Base-by-base conservation (phyloP, 495 filamentous ascomycete species). In the Zalerion maritima region DNA sequence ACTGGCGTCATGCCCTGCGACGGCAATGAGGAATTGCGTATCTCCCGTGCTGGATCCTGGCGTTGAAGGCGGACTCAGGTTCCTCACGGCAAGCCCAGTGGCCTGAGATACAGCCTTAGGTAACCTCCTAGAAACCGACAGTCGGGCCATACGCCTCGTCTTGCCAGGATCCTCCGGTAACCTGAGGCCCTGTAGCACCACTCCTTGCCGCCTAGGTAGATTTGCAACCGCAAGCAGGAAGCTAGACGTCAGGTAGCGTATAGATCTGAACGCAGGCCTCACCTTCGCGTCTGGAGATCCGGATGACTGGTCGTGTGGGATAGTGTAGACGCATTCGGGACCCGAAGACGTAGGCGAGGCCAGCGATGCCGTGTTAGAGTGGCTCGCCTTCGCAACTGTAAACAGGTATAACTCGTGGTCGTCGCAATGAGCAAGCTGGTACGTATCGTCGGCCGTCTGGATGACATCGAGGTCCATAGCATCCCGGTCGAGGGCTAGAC, bases 391-490 rank as follows among this genome's bases (percentile, higher is more conserved):
- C 21, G 56, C 47, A 16, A 75, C 54, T 25, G 59, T 56, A 26
- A 66, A 44, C 14, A 67, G 46, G 47, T 56, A 80, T 21, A 97
- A 65, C 35, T 89, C 73, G 44, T 75, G 58, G 29, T 77, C 75
- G 31, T 81, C 79, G 42, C 81, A 91, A 52, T 89, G 94, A 3
- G 75, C 76, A 28, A 84, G 57, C 18, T 73, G 61, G 48, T 78
- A 85, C 21, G 64, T 65, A 14, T 67, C 67, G 13, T 61, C 51
- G 17, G 58, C 61, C 9, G 59, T 63, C 37, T 72, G 69, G 13
- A 70, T 57, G 18, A 91, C 68, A 47, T 92, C 85, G 26, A 91
- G 41, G 56, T 94, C 89, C 48, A 71, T 76, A 14, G 76, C 81
- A 55, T 94, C 84, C 41, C 74, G 64, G 6, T 50, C 53, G 19